These are phyloP conservation scores for Colletotrichum trifolii DNA, from an alignment of 2,329 filamentous ascomycete genomes.

Conservation along the genomic window DNA sequence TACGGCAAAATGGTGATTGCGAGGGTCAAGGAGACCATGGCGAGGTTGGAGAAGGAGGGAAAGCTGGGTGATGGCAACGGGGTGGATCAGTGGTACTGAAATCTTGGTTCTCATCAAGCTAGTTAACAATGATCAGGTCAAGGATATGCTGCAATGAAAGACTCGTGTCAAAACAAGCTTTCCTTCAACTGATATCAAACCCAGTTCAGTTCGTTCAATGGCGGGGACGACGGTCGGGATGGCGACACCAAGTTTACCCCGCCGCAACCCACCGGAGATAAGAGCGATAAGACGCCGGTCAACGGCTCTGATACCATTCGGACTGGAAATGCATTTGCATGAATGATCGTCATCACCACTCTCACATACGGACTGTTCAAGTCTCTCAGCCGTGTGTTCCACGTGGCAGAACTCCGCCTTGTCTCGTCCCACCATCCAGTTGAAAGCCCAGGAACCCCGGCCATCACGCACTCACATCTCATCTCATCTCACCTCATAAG, in stretches of 20 bases:
- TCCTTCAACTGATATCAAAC: background rate
- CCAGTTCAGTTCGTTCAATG: background rate
- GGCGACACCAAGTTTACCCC: slow-evolving; percentile 32
- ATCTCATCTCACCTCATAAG: slow-evolving; percentile 6
- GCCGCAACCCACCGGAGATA: slow-evolving; percentile 31
- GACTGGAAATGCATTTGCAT: slow-evolving; percentile 5
- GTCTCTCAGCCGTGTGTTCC: background rate
- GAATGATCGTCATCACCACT: slow-evolving; percentile 5
- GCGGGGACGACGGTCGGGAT: background rate
- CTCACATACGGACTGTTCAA: no score
- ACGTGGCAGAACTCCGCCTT: slow-evolving; percentile 11
- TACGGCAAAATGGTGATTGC: slow-evolving; percentile 42
- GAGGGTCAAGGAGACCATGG: slow-evolving; percentile 41
- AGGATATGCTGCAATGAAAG: no score
- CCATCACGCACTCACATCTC: background rate
- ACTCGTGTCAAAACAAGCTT: background rate
- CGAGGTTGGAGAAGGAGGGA: slow-evolving; percentile 37
- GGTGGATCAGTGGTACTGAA: slow-evolving; percentile 38
- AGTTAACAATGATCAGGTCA: no score
- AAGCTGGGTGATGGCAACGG: slow-evolving; percentile 37
- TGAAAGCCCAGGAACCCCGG: background rate
- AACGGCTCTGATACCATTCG: background rate
- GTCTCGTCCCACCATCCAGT: slow-evolving; percentile 1
- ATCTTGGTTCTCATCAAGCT: no score
- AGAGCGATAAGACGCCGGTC: slow-evolving; percentile 28